Evolutionary conservation across 768 basidiomycete species (phyloP).

Genomic region (Tricholoma furcatifolium): DNA sequence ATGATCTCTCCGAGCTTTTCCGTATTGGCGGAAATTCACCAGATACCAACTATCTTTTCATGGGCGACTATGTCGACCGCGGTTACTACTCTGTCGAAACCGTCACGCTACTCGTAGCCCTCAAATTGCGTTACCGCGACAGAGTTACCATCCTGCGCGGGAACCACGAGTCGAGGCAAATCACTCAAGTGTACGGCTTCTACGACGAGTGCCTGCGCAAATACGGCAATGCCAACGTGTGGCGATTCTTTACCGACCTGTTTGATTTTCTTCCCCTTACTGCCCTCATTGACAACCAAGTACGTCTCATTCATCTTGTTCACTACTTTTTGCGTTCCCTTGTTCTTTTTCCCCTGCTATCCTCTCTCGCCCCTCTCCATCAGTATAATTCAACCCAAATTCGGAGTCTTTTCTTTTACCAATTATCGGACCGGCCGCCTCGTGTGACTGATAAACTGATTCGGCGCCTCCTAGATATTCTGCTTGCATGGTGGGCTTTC

Average conservation of each 20-base stretch:
- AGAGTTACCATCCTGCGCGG: constrained; percentile 97
- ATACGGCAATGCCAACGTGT: constrained; percentile 99
- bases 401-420: constrained; percentile 6
- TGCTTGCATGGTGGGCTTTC: constrained; percentile 97
- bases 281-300: constrained; percentile 98
- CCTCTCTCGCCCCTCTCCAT: constrained; percentile 5
- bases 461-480: constrained; percentile 71
- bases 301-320: constrained; percentile 42
- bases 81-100: constrained; percentile 99
- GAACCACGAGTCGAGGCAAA: constrained; percentile 98
- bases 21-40: constrained; percentile 98
- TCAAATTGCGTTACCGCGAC: constrained; percentile 97
- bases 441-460: constrained; percentile 21
- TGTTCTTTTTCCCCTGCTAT: constrained; percentile 6
- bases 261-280: constrained; percentile 98
- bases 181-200: constrained; percentile 99
- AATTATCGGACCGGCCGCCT: constrained; percentile 9
- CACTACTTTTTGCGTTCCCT: neutral
- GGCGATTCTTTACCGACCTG: constrained; percentile 98
- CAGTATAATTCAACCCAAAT: constrained; percentile 12
- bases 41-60: constrained; percentile 99
- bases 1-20: constrained; percentile 98
- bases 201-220: constrained; percentile 99
- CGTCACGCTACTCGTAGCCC: constrained; percentile 92
- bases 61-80: constrained; percentile 99